These are phyloP conservation scores for Escovopsis sp. DNA, from an alignment of 2,329 filamentous ascomycete species.

Conservation along the genomic window DNA sequence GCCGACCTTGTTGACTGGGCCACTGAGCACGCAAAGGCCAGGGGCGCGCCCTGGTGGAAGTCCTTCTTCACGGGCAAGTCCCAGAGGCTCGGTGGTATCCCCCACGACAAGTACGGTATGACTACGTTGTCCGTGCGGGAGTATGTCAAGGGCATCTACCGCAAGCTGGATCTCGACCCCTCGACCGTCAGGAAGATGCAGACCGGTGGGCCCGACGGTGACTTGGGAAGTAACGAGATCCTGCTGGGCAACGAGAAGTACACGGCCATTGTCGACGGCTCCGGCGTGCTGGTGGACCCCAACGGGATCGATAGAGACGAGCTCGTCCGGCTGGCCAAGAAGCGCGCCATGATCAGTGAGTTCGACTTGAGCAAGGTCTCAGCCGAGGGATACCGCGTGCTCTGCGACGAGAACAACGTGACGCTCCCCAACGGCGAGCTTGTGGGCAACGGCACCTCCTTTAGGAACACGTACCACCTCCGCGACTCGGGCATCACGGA, in stretches of 20 bases:
- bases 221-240: conserved; percentile 96
- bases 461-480: conserved; percentile 96
- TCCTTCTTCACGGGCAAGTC: conserved; percentile 99
- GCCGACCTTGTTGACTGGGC: conserved; percentile 96
- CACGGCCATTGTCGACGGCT: conserved; percentile 87
- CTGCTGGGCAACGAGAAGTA: conserved; percentile 93
- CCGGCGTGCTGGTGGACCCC: conserved; percentile 86
- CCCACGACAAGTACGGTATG: conserved; percentile 94
- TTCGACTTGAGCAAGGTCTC: conserved; percentile 81
- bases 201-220: conserved; percentile 91
- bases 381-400: conserved; percentile 72
- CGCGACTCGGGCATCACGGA: conserved; percentile 66
- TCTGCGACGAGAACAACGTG: conserved; percentile 82
- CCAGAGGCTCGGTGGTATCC: conserved; percentile 87
- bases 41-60: conserved; percentile 97
- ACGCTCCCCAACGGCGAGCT: conserved; percentile 78
- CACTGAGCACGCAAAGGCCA: conserved; percentile 77
- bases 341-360: conserved; percentile 76
- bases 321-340: conserved; percentile 69
- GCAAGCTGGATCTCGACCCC: conserved; percentile 83
- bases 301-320: conserved; percentile 77
- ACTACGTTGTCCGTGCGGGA: conserved; percentile 92
- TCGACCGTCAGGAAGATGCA: conserved; percentile 83
- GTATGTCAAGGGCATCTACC: conserved; percentile 92
- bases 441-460: conserved; percentile 79